These are phyloP conservation scores for Sesbania bispinosa DNA, from an alignment of 306 rosid genomes.

Conservation along the genomic window DNA sequence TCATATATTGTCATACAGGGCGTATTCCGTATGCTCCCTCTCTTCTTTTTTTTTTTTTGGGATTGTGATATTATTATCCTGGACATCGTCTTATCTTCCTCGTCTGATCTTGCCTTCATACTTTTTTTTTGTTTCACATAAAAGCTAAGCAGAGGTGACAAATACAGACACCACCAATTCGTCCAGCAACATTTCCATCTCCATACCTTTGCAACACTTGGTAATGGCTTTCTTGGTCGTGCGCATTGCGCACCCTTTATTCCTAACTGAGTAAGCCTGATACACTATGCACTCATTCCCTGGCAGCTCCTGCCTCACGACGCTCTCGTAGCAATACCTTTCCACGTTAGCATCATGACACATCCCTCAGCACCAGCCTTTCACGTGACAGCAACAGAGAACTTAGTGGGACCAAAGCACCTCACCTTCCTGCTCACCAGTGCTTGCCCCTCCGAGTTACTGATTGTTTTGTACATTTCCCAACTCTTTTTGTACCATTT, in stretches of 20 bases:
- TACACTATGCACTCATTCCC: conserved; percentile 43
- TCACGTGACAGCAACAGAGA: conserved; percentile 51
- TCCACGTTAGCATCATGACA: conserved; percentile 38
- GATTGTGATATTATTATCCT: too few species aligned
- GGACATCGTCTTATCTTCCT: too few species aligned
- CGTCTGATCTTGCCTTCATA: too few species aligned
- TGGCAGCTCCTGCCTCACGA: conserved; percentile 44
- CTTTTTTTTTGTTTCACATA: too few species aligned
- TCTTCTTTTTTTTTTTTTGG: too few species aligned
- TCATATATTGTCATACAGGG: too few species aligned
- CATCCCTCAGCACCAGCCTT: not conserved
- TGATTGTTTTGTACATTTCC: conserved; percentile 62
- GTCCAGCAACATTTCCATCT: not conserved
- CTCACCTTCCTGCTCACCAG: conserved; percentile 29
- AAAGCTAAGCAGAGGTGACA: not conserved
- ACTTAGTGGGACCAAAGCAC: conserved; percentile 45
- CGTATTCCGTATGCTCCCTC: too few species aligned
- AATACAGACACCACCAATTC: conserved; percentile 25
- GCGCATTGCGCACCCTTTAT: conserved; percentile 8
- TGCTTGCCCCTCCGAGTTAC: conserved; percentile 70
- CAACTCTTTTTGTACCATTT: conserved; percentile 85
- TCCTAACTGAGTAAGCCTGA: conserved; percentile 16
- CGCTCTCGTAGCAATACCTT: conserved; percentile 41
- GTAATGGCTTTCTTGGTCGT: not conserved
- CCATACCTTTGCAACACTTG: conserved; percentile 3